Conservation (phyloP, 208 protist species). For the Trypanosomatidae sp. region DNA sequence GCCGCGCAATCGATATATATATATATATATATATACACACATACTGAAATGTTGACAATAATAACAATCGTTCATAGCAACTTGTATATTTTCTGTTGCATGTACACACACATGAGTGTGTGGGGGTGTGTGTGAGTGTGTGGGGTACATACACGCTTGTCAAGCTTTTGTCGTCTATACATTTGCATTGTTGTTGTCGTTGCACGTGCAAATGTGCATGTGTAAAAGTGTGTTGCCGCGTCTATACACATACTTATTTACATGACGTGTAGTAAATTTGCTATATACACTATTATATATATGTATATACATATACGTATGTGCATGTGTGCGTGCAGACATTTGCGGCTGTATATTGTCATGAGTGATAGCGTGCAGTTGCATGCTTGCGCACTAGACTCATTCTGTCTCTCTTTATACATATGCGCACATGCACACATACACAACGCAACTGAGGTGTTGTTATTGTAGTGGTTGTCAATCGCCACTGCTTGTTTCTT, state of each 20-base stretch:
- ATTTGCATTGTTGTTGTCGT: not conserved
- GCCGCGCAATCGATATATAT: not conserved
- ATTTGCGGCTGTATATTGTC: not conserved
- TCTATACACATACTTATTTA: not conserved
- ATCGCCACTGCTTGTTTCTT: too few species aligned
- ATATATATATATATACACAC: slow-evolving; percentile 4
- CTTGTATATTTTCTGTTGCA: slow-evolving; percentile 3
- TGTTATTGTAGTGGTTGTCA: too few species aligned
- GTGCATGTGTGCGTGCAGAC: not conserved
- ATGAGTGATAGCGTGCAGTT: too few species aligned
- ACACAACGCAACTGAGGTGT: too few species aligned
- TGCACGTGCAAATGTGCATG: too few species aligned
- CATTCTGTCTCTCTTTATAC: too few species aligned
- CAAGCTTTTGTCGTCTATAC: not conserved
- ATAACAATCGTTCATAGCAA: too few species aligned
- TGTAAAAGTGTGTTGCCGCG: too few species aligned
- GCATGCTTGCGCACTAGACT: too few species aligned
- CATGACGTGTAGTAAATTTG: not conserved
- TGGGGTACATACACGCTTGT: not conserved
- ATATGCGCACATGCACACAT: too few species aligned
- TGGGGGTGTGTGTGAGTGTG: not conserved
- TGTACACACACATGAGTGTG: not conserved
- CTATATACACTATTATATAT: not conserved
- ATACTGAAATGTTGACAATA: slow-evolving; percentile 1
- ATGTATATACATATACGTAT: slow-evolving; percentile 1